Evolutionary conservation across 75 land plant genomes (phyloP), one percentile per base, ranked within the genome.

Genomic region (Picea sitchensis): DNA sequence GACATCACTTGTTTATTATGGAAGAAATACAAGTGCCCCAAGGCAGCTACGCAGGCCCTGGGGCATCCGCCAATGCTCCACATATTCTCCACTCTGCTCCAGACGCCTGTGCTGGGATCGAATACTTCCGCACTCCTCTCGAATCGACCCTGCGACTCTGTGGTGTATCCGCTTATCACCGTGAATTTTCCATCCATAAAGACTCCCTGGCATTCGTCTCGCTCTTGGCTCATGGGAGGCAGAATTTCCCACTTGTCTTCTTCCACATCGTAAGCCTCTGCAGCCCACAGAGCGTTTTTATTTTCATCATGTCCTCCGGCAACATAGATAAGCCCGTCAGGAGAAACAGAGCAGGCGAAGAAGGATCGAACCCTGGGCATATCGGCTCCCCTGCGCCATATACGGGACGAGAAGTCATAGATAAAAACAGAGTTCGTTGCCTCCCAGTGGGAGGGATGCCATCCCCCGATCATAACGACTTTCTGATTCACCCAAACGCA

Each of bases 241-340:
- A 90, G 67, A 82, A 41, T 54, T n/a, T 60, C 65, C 96, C 95
- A 94, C 83, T 77, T 79, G 82, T 84, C 87, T 14, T 2, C 31
- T 8, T 14, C 61, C 58, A 81, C 34, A 64, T 88, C 84, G 79
- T 94, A 94, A 2, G 74, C 81, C 80, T 83, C 83, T 17, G 81
- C 95, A 14, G 86, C 81, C 3, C 62, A 51, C 69, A 93, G 84
- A n/a, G 98, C 96, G 80, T 87, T 89, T 82, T 95, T 95, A 36
- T 63, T 36, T 58, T 62, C 82, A 73, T 92, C 96, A 73, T 94
- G 96, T 12, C 96, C 96, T 38, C 96, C 96, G 47, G 95, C 92
- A 9, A 92, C 87, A 58, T 77, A 76, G 15, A 94, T 83, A 2
- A 12, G 47, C 15, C 77, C 23, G 3, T 57, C 77, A 0, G 72